These are phyloP conservation scores for Neurospora sp. DNA, from an alignment of 495 filamentous ascomycete species.

Conservation along the genomic window DNA sequence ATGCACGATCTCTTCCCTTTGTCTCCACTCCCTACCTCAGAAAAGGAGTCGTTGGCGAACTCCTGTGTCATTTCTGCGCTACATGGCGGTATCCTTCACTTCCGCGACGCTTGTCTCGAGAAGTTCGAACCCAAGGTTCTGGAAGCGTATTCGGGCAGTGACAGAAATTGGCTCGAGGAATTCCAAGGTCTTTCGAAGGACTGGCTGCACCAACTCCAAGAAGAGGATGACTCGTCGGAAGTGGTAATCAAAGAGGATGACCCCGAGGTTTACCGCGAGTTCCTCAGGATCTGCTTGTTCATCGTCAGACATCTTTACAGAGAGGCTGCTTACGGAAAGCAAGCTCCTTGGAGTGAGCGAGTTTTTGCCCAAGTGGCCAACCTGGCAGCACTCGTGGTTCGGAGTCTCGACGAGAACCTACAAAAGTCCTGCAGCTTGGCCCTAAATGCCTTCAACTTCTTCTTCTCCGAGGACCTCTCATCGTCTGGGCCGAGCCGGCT, in stretches of 20 bases:
- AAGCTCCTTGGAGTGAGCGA: constrained; percentile 13
- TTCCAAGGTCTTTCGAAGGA: constrained; percentile 9
- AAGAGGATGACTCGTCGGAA: background rate
- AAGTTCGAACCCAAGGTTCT: constrained; percentile 8
- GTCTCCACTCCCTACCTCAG: background rate
- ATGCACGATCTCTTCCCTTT: constrained; percentile 20
- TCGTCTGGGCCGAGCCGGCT: background rate
- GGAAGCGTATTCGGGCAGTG: background rate
- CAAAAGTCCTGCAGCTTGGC: constrained; percentile 19
- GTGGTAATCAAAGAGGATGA: constrained; percentile 5
- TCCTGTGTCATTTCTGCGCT: constrained; percentile 17
- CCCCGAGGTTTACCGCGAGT: constrained; percentile 17
- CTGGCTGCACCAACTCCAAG: constrained; percentile 10
- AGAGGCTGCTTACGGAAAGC: constrained; percentile 3
- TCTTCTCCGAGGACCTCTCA: constrained; percentile 3
- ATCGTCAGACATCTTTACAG: constrained; percentile 15
- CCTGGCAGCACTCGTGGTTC: constrained; percentile 21
- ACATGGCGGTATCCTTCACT: constrained; percentile 19
- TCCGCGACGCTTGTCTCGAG: constrained; percentile 18
- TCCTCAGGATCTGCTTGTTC: constrained; percentile 16
- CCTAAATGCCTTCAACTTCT: constrained; percentile 24
- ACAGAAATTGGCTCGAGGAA: constrained; percentile 16
- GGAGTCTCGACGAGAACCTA: constrained; percentile 14
- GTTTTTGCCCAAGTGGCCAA: constrained; percentile 16
- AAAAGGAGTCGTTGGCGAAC: constrained; percentile 7